These are phyloP conservation scores for Lactarius vividus DNA, from an alignment of 768 basidiomycete species.

Conservation along the genomic window DNA sequence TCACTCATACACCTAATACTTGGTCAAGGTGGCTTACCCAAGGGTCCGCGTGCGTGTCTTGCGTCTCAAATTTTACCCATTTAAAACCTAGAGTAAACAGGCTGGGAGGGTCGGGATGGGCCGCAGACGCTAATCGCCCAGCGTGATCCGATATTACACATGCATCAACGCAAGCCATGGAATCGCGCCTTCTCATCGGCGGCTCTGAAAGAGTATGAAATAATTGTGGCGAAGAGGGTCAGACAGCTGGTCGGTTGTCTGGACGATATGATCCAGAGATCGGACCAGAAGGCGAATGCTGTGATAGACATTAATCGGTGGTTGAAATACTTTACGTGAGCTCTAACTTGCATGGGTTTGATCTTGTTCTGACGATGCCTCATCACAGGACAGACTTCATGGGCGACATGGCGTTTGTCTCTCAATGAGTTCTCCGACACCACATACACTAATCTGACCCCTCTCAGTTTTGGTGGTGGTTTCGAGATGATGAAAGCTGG, in stretches of 20 bases:
- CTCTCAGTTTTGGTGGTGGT: neutral
- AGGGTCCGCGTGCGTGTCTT: constrained; percentile 38
- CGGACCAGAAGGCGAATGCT: constrained; percentile 22
- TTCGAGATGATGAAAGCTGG: neutral
- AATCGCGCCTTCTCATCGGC: constrained; percentile 46
- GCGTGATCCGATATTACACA: constrained; percentile 44
- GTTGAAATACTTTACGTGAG: constrained; percentile 43
- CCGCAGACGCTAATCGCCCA: constrained; percentile 39
- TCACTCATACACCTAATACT: constrained; percentile 36
- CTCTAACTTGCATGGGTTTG: neutral
- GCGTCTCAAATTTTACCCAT: neutral
- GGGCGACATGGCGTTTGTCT: constrained; percentile 41
- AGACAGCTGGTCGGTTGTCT: constrained; percentile 43
- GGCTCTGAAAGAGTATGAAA: constrained; percentile 48
- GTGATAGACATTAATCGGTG: constrained; percentile 36
- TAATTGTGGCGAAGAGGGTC: constrained; percentile 38
- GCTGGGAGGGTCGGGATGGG: constrained; percentile 20
- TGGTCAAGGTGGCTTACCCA: constrained; percentile 42
- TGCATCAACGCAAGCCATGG: constrained; percentile 47
- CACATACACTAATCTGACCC: neutral
- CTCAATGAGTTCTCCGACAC: neutral
- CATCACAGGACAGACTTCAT: constrained; percentile 43
- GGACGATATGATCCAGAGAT: constrained; percentile 25
- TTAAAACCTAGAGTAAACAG: constrained; percentile 49
- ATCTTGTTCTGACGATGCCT: neutral